phyloP scores from a whole-genome alignment of 176 grass and related monocot genomes.

The Carex pumila region DNA sequence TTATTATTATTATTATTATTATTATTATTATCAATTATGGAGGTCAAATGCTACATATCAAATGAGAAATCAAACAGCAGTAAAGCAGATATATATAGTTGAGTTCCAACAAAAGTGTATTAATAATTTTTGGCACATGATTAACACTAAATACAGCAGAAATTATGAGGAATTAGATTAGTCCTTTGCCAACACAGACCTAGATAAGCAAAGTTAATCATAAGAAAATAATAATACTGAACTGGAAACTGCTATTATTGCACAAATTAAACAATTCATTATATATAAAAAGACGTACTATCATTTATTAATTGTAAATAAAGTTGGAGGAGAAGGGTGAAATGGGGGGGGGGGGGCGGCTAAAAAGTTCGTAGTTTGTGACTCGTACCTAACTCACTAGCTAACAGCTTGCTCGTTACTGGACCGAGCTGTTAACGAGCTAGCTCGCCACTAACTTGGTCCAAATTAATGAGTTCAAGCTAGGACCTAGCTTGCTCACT shows the following conservation, averaged over 20 bases:
- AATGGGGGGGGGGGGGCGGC: too few species aligned
- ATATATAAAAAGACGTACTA: neutral
- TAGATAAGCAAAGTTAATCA: neutral
- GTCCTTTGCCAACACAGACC: conserved; percentile 7
- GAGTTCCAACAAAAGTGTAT: neutral
- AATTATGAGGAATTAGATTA: neutral
- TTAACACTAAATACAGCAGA: neutral
- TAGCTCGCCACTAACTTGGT: too few species aligned
- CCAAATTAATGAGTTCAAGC: too few species aligned
- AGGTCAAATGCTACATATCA: neutral
- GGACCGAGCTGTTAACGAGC: too few species aligned
- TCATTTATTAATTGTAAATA: neutral
- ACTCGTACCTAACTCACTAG: too few species aligned
- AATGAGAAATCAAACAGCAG: neutral
- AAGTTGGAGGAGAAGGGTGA: neutral
- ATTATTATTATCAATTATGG: neutral
- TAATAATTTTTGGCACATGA: neutral
- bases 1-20: neutral
- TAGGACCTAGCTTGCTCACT: too few species aligned
- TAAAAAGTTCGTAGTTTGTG: too few species aligned
- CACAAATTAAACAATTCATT: neutral
- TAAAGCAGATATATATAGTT: neutral
- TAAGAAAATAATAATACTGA: neutral
- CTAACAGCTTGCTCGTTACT: too few species aligned
- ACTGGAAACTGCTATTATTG: neutral